Evolutionary conservation across 1,139 yeast genomes (phyloP), one percentile per base, ranked within the genome.

Genomic region (Wickerhamiella infanticola): DNA sequence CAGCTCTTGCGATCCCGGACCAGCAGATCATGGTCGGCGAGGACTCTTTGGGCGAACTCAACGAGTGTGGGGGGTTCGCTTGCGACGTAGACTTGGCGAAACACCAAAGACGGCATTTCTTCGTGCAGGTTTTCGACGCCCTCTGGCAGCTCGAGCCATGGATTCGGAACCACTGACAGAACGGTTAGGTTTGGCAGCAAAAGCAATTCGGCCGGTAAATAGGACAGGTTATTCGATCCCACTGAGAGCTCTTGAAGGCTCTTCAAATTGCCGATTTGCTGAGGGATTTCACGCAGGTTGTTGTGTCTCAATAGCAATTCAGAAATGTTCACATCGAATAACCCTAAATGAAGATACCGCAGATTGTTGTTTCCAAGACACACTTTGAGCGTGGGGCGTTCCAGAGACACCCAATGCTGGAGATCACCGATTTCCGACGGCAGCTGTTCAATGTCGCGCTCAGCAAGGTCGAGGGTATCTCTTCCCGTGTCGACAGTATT

Each of bases 351-450:
- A n/a, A 79, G 57, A 1, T 64, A 59, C 24, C 65, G 59, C n/a
- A 79, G 53, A n/a, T 59, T 55, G 58, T 79, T 79, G 45, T 70
- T 65, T 3, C 73, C 63, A 6, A 78, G 67, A 54, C 71, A 74
- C 18, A 79, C 57, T 47, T 73, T 73, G 41, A 74, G 55, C 23
- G 69, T 55, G 8, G 50, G 47, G 23, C 47, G 50, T 9, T 46
- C 50, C 37, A 48, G 45, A 24, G 41, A 40, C 6, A 43, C 73
- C 52, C 75, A 61, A 47, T 74, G 67, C 50, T 67, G 65, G 52
- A 77, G 61, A 54, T 78, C 84, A 29, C 64, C 68, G 44, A 77
- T 65, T 46, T 75, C 79, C 41, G 67, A 70, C 0, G 85, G 83
- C 2, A 79, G 59, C 35, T 39, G 43, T 3, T 24, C 35, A 18